Conservation (phyloP, 2,329 filamentous ascomycete genomes). For the Nemania abortiva region DNA sequence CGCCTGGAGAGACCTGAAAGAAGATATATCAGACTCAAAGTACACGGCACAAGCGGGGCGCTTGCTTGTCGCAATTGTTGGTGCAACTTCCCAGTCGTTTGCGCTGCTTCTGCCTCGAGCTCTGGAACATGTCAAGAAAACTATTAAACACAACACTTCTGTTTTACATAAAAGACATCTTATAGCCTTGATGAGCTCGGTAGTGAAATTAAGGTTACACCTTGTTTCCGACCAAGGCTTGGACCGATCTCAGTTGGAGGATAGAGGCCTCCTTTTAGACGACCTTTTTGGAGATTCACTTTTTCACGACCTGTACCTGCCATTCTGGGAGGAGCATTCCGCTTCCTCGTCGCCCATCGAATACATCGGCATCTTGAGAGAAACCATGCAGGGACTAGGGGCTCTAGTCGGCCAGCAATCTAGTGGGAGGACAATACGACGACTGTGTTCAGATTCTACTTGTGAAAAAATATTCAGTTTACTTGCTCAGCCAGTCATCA, state of each 20-base stretch:
- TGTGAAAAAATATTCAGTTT: conserved; percentile 46
- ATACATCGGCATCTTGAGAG: conserved; percentile 43
- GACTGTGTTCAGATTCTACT: conserved; percentile 47
- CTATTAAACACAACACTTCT: conserved; percentile 64
- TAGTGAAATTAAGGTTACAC: conserved; percentile 54
- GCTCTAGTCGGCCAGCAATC: conserved; percentile 46
- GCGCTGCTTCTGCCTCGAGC: conserved; percentile 60
- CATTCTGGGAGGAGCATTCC: conserved; percentile 45
- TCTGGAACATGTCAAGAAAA: conserved; percentile 62
- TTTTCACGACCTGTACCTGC: conserved; percentile 47
- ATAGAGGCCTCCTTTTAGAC: conserved; percentile 41
- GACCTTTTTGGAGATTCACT: conserved; percentile 50
- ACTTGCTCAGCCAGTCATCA: conserved; percentile 46
- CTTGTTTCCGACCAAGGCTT: conserved; percentile 38
- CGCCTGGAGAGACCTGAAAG: conserved; percentile 65
- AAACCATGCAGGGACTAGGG: conserved; percentile 49
- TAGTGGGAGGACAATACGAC: conserved; percentile 34
- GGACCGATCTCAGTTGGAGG: conserved; percentile 17
- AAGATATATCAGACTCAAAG: conserved; percentile 65
- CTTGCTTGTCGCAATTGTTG: conserved; percentile 64
- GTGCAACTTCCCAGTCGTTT: conserved; percentile 62
- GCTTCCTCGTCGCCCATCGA: conserved; percentile 37
- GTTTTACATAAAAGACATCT: conserved; percentile 64
- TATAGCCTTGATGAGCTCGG: conserved; percentile 63
- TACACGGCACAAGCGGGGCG: conserved; percentile 66